Evolutionary conservation across 2,329 filamentous ascomycete genomes (phyloP), one percentile per base, ranked within the genome.

Genomic region (Geosmithia morbida): DNA sequence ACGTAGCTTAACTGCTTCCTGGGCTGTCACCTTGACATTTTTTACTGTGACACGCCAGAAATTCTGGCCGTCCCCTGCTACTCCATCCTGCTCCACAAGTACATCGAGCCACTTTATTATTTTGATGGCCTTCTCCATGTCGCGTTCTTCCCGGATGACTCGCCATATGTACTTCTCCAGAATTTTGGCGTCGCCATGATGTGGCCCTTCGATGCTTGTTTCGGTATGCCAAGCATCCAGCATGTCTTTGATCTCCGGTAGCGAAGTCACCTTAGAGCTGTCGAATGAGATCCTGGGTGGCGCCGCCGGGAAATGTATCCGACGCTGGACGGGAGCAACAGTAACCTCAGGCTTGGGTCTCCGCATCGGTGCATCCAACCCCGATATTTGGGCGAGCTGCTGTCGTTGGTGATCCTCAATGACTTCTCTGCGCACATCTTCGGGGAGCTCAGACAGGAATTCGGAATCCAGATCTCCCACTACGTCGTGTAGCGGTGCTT

Each of bases 381-480:
- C 71, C 1, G 73, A 67, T 17, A 66, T 70, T 39, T 78, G 74
- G 11, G 78, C 77, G 18, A 83, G 67, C n/a, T 72, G 77, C 11
- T 73, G 61, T 3, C 61, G 61, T 19, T 57, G 57, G 57, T 89
- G 81, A 55, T 94, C 85, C 18, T 78, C 80, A 2, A 95, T 63
- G 7, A 97, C 73, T 62, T 97, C 89, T 16, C 67, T 70, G 13
- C 85, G 79, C 44, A 94, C 75, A 44, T 94, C 86, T 53, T 85
- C 81, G 0, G 90, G 90, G 1, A 97, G 69, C 16, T 88, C 87
- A 1, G 83, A 79, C 2, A 97, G 77, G 56, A 96, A 89, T 0
- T 81, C 79, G 0, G 76, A 69, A 49, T 87, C 83, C 2, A 87
- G 63, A 41, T 75, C 70, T 44, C 72, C 69, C 1, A 67, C 51